phyloP scores from a whole-genome alignment of 2,329 filamentous ascomycete genomes.

The Xylaria arbuscula region DNA sequence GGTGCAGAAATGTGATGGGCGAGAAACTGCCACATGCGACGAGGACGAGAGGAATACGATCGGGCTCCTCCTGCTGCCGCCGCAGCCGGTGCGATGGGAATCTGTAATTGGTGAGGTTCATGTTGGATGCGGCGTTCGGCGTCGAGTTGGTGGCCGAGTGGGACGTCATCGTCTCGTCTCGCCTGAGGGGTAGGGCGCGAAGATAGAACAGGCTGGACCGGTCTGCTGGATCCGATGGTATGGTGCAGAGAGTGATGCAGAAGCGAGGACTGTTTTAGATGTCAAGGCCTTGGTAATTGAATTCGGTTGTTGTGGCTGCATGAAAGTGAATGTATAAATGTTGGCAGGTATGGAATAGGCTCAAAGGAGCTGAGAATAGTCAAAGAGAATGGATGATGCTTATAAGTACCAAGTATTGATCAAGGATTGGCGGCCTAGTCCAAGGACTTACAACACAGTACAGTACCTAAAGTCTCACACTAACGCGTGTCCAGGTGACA shows the following conservation, averaged over 20 bases:
- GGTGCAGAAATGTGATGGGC: conserved; percentile 78
- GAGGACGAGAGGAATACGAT: conserved; percentile 72
- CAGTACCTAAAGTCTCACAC: neutral
- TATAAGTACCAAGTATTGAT: neutral
- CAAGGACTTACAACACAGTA: neutral
- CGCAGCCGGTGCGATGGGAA: conserved; percentile 72
- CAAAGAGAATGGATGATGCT: conserved; percentile 16
- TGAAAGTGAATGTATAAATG: neutral
- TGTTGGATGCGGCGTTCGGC: conserved; percentile 41
- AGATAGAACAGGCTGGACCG: neutral
- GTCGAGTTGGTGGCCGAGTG: conserved; percentile 30
- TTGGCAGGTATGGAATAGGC: conserved; percentile 1
- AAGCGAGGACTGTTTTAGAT: neutral
- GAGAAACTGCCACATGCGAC: conserved; percentile 79
- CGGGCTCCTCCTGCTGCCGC: conserved; percentile 64
- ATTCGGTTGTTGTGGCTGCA: neutral
- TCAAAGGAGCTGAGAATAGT: conserved; percentile 8
- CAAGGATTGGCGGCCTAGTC: conserved; percentile 6
- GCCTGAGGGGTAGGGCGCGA: conserved; percentile 3
- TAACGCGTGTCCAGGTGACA: conserved; percentile 5
- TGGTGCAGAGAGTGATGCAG: neutral
- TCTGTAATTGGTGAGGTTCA: conserved; percentile 59
- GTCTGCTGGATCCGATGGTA: neutral
- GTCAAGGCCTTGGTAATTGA: neutral
- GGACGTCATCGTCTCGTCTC: conserved; percentile 38